Evolutionary conservation across 768 basidiomycete species (phyloP).

Genomic region (Hirschioporus abietinus): DNA sequence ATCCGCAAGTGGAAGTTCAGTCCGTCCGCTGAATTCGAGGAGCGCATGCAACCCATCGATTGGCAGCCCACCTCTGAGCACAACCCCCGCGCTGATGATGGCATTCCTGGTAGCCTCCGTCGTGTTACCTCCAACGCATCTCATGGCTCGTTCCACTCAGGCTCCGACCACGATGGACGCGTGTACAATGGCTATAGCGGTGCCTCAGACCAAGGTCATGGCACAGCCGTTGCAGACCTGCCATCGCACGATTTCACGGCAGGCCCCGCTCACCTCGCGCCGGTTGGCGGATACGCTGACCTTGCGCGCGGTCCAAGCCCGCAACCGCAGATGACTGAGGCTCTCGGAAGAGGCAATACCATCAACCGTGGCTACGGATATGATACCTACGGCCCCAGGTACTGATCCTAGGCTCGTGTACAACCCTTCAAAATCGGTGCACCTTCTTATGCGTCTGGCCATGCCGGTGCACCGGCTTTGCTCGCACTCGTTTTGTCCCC

Average conservation of each 20-base stretch:
- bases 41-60: slow-evolving; percentile 82
- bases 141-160: slow-evolving; percentile 50
- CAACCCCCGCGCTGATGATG: slow-evolving; percentile 30
- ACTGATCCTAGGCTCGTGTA: slow-evolving; percentile 1
- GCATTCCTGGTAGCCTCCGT: slow-evolving; percentile 44
- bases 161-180: slow-evolving; percentile 32
- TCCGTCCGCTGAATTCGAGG: slow-evolving; percentile 73
- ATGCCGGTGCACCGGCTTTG: not conserved
- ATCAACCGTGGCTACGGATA: slow-evolving; percentile 38
- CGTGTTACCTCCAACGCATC: slow-evolving; percentile 54
- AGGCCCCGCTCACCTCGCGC: slow-evolving; percentile 48
- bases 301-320: slow-evolving; percentile 71
- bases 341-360: slow-evolving; percentile 42
- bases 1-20: slow-evolving; percentile 92
- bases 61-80: slow-evolving; percentile 63
- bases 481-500: not conserved
- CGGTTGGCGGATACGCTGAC: slow-evolving; percentile 79
- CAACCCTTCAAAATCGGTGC: not conserved
- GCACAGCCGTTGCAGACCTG: slow-evolving; percentile 35
- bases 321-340: slow-evolving; percentile 58
- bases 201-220: slow-evolving; percentile 29
- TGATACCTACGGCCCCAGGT: slow-evolving; percentile 35
- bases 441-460: not conserved
- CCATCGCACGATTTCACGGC: slow-evolving; percentile 79
- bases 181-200: slow-evolving; percentile 21